phyloP scores from a whole-genome alignment of 306 rosid species.

The Malus sieversii region DNA sequence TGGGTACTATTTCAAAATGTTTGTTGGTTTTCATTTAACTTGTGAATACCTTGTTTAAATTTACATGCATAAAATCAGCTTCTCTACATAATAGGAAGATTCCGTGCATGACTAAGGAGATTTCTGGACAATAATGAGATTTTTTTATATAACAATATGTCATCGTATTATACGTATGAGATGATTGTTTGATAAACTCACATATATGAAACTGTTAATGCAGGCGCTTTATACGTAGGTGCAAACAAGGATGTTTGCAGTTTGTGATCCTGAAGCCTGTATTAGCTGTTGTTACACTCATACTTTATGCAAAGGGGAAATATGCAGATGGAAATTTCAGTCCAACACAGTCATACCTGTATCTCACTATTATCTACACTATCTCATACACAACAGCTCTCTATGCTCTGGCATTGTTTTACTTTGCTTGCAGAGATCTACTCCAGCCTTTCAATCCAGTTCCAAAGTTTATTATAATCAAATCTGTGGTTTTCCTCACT shows the following conservation, averaged over 20 bases:
- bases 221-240: slow-evolving; percentile 96
- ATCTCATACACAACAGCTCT: slow-evolving; percentile 91
- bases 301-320: slow-evolving; percentile 83
- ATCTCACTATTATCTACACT: slow-evolving; percentile 86
- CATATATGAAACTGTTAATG: slow-evolving; percentile 25
- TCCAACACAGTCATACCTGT: slow-evolving; percentile 82
- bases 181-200: slow-evolving; percentile 8
- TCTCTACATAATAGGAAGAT: background rate
- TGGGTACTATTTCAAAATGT: background rate
- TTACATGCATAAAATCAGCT: background rate
- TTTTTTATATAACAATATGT: slow-evolving; percentile 8
- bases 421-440: slow-evolving; percentile 91
- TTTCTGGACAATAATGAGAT: background rate
- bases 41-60: background rate
- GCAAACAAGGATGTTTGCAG: slow-evolving; percentile 98
- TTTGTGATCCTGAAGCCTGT: slow-evolving; percentile 95
- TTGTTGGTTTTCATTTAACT: background rate
- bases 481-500: slow-evolving; percentile 95
- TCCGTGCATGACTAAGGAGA: background rate
- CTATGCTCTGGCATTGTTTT: slow-evolving; percentile 77
- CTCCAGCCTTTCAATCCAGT: slow-evolving; percentile 98
- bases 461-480: slow-evolving; percentile 85
- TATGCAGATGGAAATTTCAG: slow-evolving; percentile 83
- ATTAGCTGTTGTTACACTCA: slow-evolving; percentile 72
- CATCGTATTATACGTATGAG: slow-evolving; percentile 3